phyloP scores from a whole-genome alignment of 805 yeast species.

The Wickerhamomyces xylosicus region DNA sequence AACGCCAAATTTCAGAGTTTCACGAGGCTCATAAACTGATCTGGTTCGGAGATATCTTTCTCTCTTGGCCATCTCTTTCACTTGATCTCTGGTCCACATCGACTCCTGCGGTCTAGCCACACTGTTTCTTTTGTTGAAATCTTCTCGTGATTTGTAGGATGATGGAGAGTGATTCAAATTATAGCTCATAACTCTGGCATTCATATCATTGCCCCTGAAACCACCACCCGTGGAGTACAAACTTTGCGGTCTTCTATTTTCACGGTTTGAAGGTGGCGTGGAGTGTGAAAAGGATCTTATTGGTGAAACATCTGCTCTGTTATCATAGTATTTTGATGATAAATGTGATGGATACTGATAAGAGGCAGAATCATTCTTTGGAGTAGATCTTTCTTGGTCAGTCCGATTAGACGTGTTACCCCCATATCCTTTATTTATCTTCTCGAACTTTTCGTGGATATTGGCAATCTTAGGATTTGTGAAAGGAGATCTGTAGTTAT shows the following conservation, averaged over 20 bases:
- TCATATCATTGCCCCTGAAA: neutral
- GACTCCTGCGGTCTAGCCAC: neutral
- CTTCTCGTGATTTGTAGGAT: neutral
- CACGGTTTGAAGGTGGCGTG: too few relatives aligned
- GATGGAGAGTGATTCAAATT: neutral
- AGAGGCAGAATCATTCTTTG: too few relatives aligned
- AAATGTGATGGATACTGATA: too few relatives aligned
- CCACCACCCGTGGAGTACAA: neutral
- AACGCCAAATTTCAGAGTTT: neutral
- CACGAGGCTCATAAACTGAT: neutral
- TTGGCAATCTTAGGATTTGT: neutral
- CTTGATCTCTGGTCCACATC: neutral
- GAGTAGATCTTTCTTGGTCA: too few relatives aligned
- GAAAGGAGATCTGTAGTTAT: neutral
- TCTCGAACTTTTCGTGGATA: neutral
- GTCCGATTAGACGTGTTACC: too few relatives aligned
- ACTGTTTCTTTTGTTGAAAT: neutral
- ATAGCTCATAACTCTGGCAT: neutral
- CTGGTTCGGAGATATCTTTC: neutral
- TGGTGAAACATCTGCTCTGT: too few relatives aligned
- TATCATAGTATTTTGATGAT: too few relatives aligned
- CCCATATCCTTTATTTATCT: constrained; percentile 2
- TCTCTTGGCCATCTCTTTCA: neutral
- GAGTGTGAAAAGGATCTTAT: too few relatives aligned
- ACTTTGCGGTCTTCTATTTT: too few relatives aligned